phyloP scores from a whole-genome alignment of 768 basidiomycete species.

The Macrolepiota dolichaula region DNA sequence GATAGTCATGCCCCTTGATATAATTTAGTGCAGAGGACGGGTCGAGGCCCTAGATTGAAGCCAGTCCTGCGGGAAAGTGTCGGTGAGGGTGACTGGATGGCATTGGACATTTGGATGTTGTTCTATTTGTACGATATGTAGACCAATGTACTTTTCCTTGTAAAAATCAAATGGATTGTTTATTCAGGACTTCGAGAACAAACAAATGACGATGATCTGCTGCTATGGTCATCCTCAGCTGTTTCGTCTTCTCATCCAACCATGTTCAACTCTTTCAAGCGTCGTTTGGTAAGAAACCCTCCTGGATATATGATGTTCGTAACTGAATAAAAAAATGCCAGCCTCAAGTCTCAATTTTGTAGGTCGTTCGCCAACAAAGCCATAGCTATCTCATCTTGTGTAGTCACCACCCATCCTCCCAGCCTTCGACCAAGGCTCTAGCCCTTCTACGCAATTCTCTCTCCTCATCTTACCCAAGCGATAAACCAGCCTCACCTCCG shows the following conservation, averaged over 20 bases:
- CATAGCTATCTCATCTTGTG: neutral
- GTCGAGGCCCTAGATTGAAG: too few relatives aligned
- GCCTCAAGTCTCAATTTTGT: conserved; percentile 72
- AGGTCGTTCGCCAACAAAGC: conserved; percentile 18
- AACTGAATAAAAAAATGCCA: conserved; percentile 11
- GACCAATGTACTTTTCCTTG: too few relatives aligned
- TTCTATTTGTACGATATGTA: too few relatives aligned
- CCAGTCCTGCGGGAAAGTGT: too few relatives aligned
- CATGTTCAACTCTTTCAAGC: conserved; percentile 38
- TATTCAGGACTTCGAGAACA: too few relatives aligned
- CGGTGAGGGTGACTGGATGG: too few relatives aligned
- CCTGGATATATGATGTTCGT: neutral
- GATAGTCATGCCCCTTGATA: too few relatives aligned
- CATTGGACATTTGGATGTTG: too few relatives aligned
- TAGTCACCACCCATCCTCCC: conserved; percentile 66
- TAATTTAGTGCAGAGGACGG: too few relatives aligned
- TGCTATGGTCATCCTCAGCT: neutral
- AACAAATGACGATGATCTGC: conserved; percentile 11
- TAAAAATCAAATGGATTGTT: too few relatives aligned
- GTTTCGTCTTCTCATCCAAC: neutral
- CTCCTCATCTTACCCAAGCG: conserved; percentile 59
- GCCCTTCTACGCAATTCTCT: conserved; percentile 55
- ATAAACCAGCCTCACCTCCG: conserved; percentile 40
- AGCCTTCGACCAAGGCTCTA: conserved; percentile 61
- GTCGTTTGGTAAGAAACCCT: conserved; percentile 27